Percentiles rank a stretch among this genome's conserved stretches.
These are phyloP conservation scores for Coemansia sp. DNA, from an alignment of 192 early-diverging fungal genomes.

Conservation along the genomic window DNA sequence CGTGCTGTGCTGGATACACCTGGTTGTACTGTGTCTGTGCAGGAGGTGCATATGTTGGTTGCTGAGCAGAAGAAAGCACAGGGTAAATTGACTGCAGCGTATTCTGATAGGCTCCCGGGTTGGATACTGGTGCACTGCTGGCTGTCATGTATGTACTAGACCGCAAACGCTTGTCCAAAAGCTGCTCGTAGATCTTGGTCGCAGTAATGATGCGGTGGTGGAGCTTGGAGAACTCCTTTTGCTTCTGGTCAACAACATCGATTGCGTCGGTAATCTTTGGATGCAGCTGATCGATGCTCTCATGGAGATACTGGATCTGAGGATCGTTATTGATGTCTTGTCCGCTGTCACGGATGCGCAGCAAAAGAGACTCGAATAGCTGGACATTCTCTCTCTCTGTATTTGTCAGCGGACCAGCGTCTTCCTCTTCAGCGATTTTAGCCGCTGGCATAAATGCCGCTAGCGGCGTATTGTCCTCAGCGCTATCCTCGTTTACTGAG, in stretches of 20 bases:
- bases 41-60: slow-evolving; percentile 34
- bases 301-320: slow-evolving; percentile 82
- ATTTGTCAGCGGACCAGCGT: slow-evolving; percentile 64
- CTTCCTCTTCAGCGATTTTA: slow-evolving; percentile 23
- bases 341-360: slow-evolving; percentile 76
- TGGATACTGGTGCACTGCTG: slow-evolving; percentile 13
- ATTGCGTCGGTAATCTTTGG: slow-evolving; percentile 79
- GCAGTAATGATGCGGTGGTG: slow-evolving; percentile 83
- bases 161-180: slow-evolving; percentile 78
- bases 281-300: slow-evolving; percentile 84
- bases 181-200: slow-evolving; percentile 82
- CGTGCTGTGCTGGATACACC: background rate
- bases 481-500: background rate
- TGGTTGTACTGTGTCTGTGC: slow-evolving; percentile 27
- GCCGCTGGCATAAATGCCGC: slow-evolving; percentile 46
- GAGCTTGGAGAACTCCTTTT: slow-evolving; percentile 75
- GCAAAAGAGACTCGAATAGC: slow-evolving; percentile 85
- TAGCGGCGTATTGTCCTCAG: slow-evolving; percentile 20
- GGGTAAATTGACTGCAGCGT: slow-evolving; percentile 48
- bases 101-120: slow-evolving; percentile 18
- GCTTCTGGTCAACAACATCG: slow-evolving; percentile 76
- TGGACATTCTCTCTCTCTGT: slow-evolving; percentile 89
- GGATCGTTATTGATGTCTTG: slow-evolving; percentile 75
- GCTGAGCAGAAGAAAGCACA: slow-evolving; percentile 14
- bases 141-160: slow-evolving; percentile 37